Base-by-base conservation (phyloP, 306 rosid species). In the Trichosanthes cucumerina region DNA sequence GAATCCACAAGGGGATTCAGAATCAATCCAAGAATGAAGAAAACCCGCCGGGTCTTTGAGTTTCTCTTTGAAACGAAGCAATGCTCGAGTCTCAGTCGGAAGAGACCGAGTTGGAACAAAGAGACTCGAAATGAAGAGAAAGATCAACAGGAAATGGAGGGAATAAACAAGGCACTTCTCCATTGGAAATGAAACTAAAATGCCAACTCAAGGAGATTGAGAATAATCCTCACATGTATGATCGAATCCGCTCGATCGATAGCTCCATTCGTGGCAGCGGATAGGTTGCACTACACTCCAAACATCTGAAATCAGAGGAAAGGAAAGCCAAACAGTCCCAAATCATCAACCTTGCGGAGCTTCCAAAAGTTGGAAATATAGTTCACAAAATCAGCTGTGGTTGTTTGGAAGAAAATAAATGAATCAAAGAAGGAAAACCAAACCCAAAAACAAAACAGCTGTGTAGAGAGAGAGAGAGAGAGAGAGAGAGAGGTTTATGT, bases 21-120 rank as follows among this genome's bases (percentile, higher is more conserved):
- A 81, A 31, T 86, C 89, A 7, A 81, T 87, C 99, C 99, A 96
- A 0, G 97, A 87, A 58, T 58, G 69, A 47, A 96, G 86, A 26
- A 41, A 80, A 80, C 87, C 81, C 49, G 75, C 69, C 16, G 99
- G 87, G 85, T 96, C 97, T 52, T 82, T 87, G 81, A 91, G 89
- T 79, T 87, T 87, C 71, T 75, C 84, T 83, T 88, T 96, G 89
- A 92, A 90, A 36, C 84, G 84, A 70, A 92, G 86, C 56, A 96
- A 91, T 28, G 92, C 91, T 52, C 60, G 60, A 9, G 84, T 85
- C 80, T 96, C 93, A 34, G 79, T 73, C 23, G 60, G 80, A 34
- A 66, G 80, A 68, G 93, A 53, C 83, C 41, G n/a, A 80, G 91
- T 86, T 89, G 87, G 82, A 86, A 64, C 73, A 77, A 53, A 59